Evolutionary conservation across 768 basidiomycete genomes (phyloP), one percentile per base, ranked within the genome.

Genomic region (Exsudoporus frostii): DNA sequence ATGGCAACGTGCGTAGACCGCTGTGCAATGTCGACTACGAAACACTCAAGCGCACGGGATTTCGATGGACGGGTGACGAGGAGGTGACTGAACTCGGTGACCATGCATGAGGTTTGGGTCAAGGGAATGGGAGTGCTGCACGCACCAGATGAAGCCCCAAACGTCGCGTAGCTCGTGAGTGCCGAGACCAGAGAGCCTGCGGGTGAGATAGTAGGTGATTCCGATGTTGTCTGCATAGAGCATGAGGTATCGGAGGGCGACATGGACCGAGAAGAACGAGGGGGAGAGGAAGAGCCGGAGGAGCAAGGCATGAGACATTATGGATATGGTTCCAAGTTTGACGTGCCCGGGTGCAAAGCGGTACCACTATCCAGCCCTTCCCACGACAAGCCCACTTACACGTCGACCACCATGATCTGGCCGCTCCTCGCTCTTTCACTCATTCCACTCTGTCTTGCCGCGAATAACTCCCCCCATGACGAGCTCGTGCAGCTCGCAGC

Each of bases 1-100:
- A 99, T 89, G 50, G 94, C 92, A 48, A 98, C 84, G 70, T 98
- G 97, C 0, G 95, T 94, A 32, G 93, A 96, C 60, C 87, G 85
- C 66, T 92, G 89, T 5, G 89, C 88, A 51, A 86, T 79, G 49
- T 95, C 89, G 27, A 95, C 80, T 37, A 99, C 88, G 67, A 98
- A 98, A 57, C 86, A 88, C 72, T 99, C 96, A 45, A 99, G 77
- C 14, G 97, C 97, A 48, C 89, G 82, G 2, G 94, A 97, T 63
- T 86, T 84, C 7, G 95, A 91, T 1, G 95, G 93, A 50, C 90
- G 83, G 4, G 96, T 97, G 48, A 98, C 84, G 52, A 98, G 84
- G 34, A 99, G 83, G 75, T 99, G 94, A 70, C 96, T 98, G 65
- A 40, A 51, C 32, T 25, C 33, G 45, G 22, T 8, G 34, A 14